Evolutionary conservation across 352 stramenopile species (phyloP), one percentile per base, ranked within the genome.

Genomic region (Sclerospora graminicola): DNA sequence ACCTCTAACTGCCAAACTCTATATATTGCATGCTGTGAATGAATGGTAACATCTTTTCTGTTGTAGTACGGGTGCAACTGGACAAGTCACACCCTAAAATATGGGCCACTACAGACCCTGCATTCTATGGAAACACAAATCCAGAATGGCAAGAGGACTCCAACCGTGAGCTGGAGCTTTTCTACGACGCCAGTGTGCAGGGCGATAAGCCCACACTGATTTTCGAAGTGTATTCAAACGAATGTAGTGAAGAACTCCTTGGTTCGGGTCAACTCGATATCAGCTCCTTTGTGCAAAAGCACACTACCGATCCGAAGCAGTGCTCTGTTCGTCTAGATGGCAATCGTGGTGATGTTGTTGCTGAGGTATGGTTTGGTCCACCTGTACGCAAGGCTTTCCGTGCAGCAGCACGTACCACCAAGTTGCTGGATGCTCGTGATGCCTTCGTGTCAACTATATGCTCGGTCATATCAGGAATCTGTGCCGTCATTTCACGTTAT

Each of bases 111-210:
- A 89, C 78, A 6, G 78, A 89, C 50, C 78, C 78, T 3, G 67
- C 63, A 16, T 78, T 77, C 37, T 58, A 77, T 34, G 69, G 77
- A 23, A 73, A 73, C 16, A 67, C 63, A 8, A 73, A 61, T 28
- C 73, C 79, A 2, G 68, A 86, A 21, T 90, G 79, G 79, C 60
- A 53, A 16, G 73, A 88, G 31, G 33, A 61, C 35, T 54, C 66
- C 15, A 89, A 87, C 66, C 82, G 82, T 48, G 73, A 88, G 50
- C 43, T 90, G n/a, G 79, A 90, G 55, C 66, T 90, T 26, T 88
- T 78, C 50, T 90, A 77, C 49, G 74, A 90, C 43, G 73, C 66
- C 33, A 66, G 40, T 32, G 21, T 62, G 21, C 63, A 71, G 30
- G 57, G 60, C n/a, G 76, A 85, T 8, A 48, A 53, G n/a, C 61